Percentiles rank a stretch among this genome's conserved stretches.
Evolutionary conservation across 1,139 yeast genomes (phyloP).

Genomic region (Arxiozyma slooffiae): DNA sequence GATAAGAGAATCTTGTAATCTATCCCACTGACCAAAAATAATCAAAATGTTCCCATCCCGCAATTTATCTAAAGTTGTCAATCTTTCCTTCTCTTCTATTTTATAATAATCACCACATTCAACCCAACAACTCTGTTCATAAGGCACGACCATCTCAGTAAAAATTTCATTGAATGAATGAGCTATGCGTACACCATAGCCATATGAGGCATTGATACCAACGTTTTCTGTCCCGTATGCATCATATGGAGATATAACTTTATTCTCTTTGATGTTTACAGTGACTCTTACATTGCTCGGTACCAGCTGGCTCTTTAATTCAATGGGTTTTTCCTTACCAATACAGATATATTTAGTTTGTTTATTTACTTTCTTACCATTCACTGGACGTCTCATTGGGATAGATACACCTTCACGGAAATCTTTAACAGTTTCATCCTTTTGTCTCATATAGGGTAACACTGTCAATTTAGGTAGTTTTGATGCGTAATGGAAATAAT

Average conservation of each 20-base stretch:
- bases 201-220: slow-evolving; percentile 56
- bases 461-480: slow-evolving; percentile 64
- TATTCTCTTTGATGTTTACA: slow-evolving; percentile 52
- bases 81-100: slow-evolving; percentile 17
- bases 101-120: slow-evolving; percentile 56
- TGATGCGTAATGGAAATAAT: slow-evolving; percentile 54
- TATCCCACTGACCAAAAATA: slow-evolving; percentile 56
- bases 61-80: slow-evolving; percentile 13
- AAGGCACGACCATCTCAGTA: slow-evolving; percentile 55
- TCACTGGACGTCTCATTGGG: slow-evolving; percentile 39
- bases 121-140: slow-evolving; percentile 56
- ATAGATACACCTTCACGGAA: slow-evolving; percentile 66
- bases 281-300: slow-evolving; percentile 78
- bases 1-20: slow-evolving; percentile 43
- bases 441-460: slow-evolving; percentile 55
- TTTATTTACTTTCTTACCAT: slow-evolving; percentile 37
- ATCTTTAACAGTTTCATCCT: slow-evolving; percentile 25
- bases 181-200: slow-evolving; percentile 67
- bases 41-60: slow-evolving; percentile 8
- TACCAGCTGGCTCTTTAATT: slow-evolving; percentile 50
- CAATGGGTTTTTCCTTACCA: slow-evolving; percentile 51
- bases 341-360: slow-evolving; percentile 66
- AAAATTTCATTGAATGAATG: slow-evolving; percentile 53
- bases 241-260: slow-evolving; percentile 58
- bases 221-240: slow-evolving; percentile 50